These are phyloP conservation scores for Gleditsia sinensis DNA, from an alignment of 306 rosid genomes.

Conservation along the genomic window DNA sequence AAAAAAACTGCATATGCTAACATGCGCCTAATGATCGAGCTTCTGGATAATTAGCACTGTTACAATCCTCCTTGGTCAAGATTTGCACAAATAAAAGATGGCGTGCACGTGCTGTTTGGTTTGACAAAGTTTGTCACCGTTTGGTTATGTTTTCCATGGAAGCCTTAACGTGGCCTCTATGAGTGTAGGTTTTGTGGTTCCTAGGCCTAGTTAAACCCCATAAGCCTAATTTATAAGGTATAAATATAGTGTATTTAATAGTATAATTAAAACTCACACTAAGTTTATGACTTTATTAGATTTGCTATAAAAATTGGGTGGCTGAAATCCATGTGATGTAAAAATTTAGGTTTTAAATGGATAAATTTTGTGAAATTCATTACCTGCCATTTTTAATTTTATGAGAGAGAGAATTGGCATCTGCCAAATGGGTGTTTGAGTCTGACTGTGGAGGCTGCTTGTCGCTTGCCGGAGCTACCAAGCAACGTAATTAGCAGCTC, in stretches of 20 bases:
- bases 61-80: too few relatives aligned
- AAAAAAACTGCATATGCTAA: too few relatives aligned
- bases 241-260: neutral
- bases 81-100: neutral
- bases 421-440: slow-evolving; percentile 48
- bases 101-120: neutral
- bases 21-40: too few relatives aligned
- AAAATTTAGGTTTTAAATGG: slow-evolving; percentile 32
- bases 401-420: slow-evolving; percentile 33
- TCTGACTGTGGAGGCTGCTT: slow-evolving; percentile 47
- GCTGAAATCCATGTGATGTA: slow-evolving; percentile 42
- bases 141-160: neutral
- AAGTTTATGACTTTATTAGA: neutral
- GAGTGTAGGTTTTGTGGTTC: neutral
- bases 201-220: neutral
- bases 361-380: slow-evolving; percentile 39
- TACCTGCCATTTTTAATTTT: neutral
- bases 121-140: neutral
- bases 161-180: neutral
- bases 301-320: neutral
- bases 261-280: neutral
- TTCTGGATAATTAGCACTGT: too few relatives aligned
- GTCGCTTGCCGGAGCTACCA: slow-evolving; percentile 75
- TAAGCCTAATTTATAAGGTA: too few relatives aligned
- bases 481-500: slow-evolving; percentile 60